Evolutionary conservation across 2,329 filamentous ascomycete genomes (phyloP), one percentile per base, ranked within the genome.

Genomic region (Claviceps sp.): DNA sequence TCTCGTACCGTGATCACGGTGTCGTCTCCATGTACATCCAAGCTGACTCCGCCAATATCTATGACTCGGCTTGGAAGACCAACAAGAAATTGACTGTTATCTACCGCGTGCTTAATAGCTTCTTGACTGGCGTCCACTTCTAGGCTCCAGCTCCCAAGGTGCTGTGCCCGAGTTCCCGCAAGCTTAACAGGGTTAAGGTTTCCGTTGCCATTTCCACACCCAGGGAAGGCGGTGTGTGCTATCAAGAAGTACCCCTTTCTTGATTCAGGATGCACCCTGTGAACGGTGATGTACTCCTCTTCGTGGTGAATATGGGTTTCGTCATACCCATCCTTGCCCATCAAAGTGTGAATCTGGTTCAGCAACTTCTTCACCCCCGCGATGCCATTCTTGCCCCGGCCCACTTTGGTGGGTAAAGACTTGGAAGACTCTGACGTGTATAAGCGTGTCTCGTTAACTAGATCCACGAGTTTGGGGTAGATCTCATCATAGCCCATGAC

Each of bases 401-500:
- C 82, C 43, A 82, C 70, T 56, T 84, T 79, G 58, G 89, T 73
- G 2, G 76, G 73, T 8, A 66, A 66, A 3, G 65, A 63, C 8
- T 73, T 75, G 2, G 89, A 94, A 41, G 83, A 90, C 52, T 81
- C 75, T 0, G 89, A 93, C 0, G 81, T 80, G 68, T 98, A 98
- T 2, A 85, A 72, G 38, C 93, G 79, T 24, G 80, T 94, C 68
- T 98, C 93, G 51, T 88, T 81, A 16, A 98, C 93, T 16, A 98
- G 77, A 61, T 98, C 89, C n/a, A 98, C 81, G 52, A 96, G 76
- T 59, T 85, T 84, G 1, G 93, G 93, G 60, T 97, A 98, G 55
- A 97, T 82, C 67, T 98, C 93, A 63, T 98, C 93, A 62, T 95
- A 97, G 1, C 93, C 93, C 82, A 97, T 95, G 47, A 97, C 93